A percentile compares a stretch with the other conserved stretches of the same genome.
These are phyloP conservation scores for Naegleria lovaniensis DNA, from an alignment of 208 protist genomes.

Conservation along the genomic window DNA sequence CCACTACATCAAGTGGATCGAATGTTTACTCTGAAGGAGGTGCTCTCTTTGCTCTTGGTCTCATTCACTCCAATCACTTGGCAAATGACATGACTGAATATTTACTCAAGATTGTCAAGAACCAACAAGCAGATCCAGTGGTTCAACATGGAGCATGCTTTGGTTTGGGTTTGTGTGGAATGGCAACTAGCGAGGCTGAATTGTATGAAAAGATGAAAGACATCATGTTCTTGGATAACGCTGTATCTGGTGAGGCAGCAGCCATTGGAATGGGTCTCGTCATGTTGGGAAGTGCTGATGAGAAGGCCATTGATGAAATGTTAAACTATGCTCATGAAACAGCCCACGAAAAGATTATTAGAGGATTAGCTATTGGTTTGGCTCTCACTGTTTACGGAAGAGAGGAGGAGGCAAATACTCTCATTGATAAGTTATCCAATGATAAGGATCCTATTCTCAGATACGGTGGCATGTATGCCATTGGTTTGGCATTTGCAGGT, in stretches of 20 bases:
- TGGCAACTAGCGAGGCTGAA: constrained; percentile 73
- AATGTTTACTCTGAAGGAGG: constrained; percentile 90
- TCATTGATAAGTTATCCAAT: constrained; percentile 81
- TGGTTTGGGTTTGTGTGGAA: constrained; percentile 83
- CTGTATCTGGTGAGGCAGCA: constrained; percentile 93
- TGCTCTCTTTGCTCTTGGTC: constrained; percentile 91
- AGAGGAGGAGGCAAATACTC: constrained; percentile 82
- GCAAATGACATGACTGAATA: constrained; percentile 67
- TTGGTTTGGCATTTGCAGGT: constrained; percentile 94
- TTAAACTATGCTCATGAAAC: constrained; percentile 87
- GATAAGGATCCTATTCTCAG: constrained; percentile 92
- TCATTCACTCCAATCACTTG: constrained; percentile 90
- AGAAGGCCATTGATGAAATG: constrained; percentile 76
- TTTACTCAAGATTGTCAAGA: constrained; percentile 55
- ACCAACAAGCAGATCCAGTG: background rate
- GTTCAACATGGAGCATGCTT: constrained; percentile 88
- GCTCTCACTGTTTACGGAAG: constrained; percentile 91
- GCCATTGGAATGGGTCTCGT: constrained; percentile 94
- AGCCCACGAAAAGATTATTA: constrained; percentile 99
- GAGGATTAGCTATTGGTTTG: constrained; percentile 89
- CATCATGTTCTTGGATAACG: constrained; percentile 84
- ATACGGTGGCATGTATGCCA: constrained; percentile 91
- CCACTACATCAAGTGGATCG: constrained; percentile 27
- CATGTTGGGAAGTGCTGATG: constrained; percentile 85
- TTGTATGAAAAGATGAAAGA: constrained; percentile 89